Evolutionary conservation across 106 monocot species (phyloP), one percentile per base, ranked within the genome.

Genomic region (Dioscorea dumetorum): DNA sequence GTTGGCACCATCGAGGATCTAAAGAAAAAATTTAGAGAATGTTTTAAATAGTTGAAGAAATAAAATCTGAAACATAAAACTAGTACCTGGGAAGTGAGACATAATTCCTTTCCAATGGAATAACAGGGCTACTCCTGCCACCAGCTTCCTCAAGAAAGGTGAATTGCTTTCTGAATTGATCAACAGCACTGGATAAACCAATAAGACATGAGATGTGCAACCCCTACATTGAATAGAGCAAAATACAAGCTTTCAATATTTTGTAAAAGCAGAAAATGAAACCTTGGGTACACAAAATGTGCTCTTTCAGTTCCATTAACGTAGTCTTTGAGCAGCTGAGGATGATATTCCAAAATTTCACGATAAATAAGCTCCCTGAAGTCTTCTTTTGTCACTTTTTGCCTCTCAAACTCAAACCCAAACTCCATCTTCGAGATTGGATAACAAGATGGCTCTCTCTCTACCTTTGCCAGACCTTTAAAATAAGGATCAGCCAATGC

Each of bases 271-370:
- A 32, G 41, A 13, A 18, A 22, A 23, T 4, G 49, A 59, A 64
- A 83, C 83, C 83, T 84, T 12, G 72, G 76, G 52, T 80, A 72
- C 20, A 80, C 76, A 35, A 84, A 84, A 49, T 72, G 79, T 63
- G 76, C 52, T n/a, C 68, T 57, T 23, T 84, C 79, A 12, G 76
- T 66, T 33, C 84, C 76, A 62, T 63, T 80, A 0, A n/a, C 32
- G 22, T 80, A 76, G 48, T 80, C 84, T 65, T 80, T 80, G 33
- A 73, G 76, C 17, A 84, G 58, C 41, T 80, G 80, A 58, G 84
- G 84, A 73, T 84, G 80, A 50, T 84, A 84, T 50, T 84, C 80
- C 66, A 84, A 71, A 28, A 84, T 84, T 48, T 84, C 84, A 19
- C 54, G 66, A 62, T 76, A 84, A 49, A 84, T 84, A 58, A 80